Evolutionary conservation across 768 basidiomycete species (phyloP), one percentile per base, ranked within the genome.

Genomic region (Suillus hirtellus): DNA sequence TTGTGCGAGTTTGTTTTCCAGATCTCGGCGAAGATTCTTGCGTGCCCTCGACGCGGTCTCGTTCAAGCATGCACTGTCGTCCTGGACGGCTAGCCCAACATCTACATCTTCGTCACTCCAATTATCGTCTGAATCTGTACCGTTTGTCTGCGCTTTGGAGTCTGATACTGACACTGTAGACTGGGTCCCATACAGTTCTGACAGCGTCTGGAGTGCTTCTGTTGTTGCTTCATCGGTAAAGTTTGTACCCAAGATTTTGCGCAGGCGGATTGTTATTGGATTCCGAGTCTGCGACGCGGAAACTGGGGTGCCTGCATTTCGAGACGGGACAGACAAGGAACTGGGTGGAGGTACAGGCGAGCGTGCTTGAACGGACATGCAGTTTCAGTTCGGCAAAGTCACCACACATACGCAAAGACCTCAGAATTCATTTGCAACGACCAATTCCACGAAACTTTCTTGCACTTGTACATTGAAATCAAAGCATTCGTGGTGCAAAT

Each of bases 181-280:
- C 8, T 65, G 69, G 1, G 70, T 61, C 0, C 79, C 80, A 72
- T 97, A 98, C 58, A 94, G 81, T 17, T 89, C 86, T 2, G 94
- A 93, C 43, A 96, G 84, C 0, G 93, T 95, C 53, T 84, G 81
- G 14, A 97, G 79, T 2, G 94, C 95, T 68, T 96, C 91, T 34
- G 81, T 81, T 1, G 92, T 93, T 7, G 88, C 85, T 43, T 85
- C 80, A 68, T 93, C 92, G 34, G 91, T 86, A 63, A 89, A 94
- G 56, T 84, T 89, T 2, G 89, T 89, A 42, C 90, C 88, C 21
- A 96, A 80, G 64, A 96, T 89, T 76, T 97, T 97, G 76, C 94
- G 95, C n/a, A 96, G 79, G 12, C 95, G 83, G 0, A 90, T 77
- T n/a, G 93, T 87, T 46, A 96, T 83, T 2, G 95, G 94, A 69